Conservation (phyloP, 2,329 filamentous ascomycete genomes). For the Beauveria varroae region DNA sequence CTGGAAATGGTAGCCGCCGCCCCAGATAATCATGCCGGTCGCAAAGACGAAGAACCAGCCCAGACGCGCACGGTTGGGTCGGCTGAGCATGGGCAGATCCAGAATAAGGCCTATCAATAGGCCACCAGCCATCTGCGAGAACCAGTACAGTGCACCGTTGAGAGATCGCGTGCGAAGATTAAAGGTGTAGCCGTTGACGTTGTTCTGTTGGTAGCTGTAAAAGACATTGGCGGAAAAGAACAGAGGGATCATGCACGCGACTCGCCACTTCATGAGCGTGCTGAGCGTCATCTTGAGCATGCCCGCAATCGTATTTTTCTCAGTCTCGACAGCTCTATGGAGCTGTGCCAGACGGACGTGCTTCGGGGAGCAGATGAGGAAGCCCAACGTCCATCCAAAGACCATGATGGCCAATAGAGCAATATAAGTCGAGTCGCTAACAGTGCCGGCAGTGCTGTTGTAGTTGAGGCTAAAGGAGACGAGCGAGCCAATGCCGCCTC, state of each 20-base stretch:
- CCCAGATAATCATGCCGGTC: conserved; percentile 47
- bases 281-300: conserved; percentile 28
- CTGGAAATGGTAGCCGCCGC: conserved; percentile 59
- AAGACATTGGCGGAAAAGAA: conserved; percentile 50
- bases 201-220: conserved; percentile 50
- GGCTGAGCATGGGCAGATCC: conserved; percentile 34
- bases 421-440: conserved; percentile 42
- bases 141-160: conserved; percentile 48
- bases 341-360: conserved; percentile 32
- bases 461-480: conserved; percentile 37
- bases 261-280: conserved; percentile 35
- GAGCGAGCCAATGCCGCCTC: conserved; percentile 35
- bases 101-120: conserved; percentile 38
- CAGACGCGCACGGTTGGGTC: conserved; percentile 37
- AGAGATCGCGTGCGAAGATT: conserved; percentile 48
- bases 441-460: conserved; percentile 31
- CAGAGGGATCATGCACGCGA: conserved; percentile 41
- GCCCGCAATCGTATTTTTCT: conserved; percentile 30
- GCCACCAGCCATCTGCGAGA: conserved; percentile 48
- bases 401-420: conserved; percentile 41
- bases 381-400: conserved; percentile 38
- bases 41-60: conserved; percentile 40
- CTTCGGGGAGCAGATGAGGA: conserved; percentile 40
- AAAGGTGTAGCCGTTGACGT: conserved; percentile 47
- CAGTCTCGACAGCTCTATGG: conserved; percentile 27